Conservation (phyloP, 116 monocot genomes). For the Papilionanthe hybrid region DNA sequence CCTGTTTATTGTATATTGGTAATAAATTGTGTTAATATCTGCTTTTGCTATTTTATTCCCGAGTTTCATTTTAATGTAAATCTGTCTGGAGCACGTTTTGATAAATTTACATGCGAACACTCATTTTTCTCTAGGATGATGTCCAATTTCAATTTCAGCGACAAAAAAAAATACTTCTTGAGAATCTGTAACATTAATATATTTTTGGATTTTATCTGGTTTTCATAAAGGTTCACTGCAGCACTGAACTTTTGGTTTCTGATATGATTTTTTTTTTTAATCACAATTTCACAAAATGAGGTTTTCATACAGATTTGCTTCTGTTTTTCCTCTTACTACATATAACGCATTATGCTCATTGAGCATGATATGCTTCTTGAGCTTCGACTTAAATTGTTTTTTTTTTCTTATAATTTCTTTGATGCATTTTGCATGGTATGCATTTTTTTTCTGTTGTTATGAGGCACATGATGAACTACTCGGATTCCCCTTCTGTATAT, state of each 20-base stretch:
- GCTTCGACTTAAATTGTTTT: neutral
- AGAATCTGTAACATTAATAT: neutral
- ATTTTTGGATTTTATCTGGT: neutral
- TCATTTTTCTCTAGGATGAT: neutral
- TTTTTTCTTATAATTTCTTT: neutral
- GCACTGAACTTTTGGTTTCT: neutral
- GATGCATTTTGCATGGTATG: neutral
- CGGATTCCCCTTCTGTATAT: constrained; percentile 30
- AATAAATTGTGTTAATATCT: neutral
- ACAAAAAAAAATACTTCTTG: neutral
- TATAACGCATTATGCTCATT: neutral
- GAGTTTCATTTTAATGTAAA: neutral
- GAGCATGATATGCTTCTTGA: neutral
- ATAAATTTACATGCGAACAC: no score
- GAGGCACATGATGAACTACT: constrained; percentile 26
- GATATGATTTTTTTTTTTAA: neutral
- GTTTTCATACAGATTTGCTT: neutral
- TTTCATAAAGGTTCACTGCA: neutral
- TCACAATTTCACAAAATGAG: neutral
- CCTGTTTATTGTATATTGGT: neutral
- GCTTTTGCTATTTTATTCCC: neutral
- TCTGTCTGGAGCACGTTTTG: no score
- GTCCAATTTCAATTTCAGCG: neutral
- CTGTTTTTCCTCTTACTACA: neutral
- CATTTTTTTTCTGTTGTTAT: neutral